Evolutionary conservation across 2,329 filamentous ascomycete genomes (phyloP), one percentile per base, ranked within the genome.

Genomic region (Dissoconium aciculare): DNA sequence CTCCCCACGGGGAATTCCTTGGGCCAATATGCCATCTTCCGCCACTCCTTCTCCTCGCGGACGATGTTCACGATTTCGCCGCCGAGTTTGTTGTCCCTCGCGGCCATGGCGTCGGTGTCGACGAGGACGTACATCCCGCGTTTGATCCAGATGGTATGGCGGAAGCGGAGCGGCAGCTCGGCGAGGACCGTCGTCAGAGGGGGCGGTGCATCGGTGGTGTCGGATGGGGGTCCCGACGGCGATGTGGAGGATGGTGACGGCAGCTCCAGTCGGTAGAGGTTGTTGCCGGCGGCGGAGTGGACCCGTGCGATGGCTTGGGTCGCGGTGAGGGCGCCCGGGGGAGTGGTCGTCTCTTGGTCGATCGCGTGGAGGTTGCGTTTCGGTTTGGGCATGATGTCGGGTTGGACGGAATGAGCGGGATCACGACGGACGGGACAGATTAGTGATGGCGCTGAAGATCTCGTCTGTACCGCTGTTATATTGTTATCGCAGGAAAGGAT

Each of bases 31-130:
- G 64, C 48, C 60, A 79, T 74, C 59, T 92, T 93, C 49, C 84
- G 72, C 89, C 89, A 98, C 26, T 67, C 66, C 58, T 82, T 91
- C 61, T 94, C 85, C 49, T 94, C 83, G 21, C 82, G 67, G 21
- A 95, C 84, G 19, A 95, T 73, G 50, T 94, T 94, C 43, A 92
- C 67, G 46, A 98, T 94, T 55, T 93, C 82, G 10, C 87, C 89
- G 31, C 71, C 67, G 9, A 92, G 69, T 54, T 83, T 84, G 46
- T 83, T 83, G 26, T 78, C 75, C 30, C 74, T 60, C 14, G 68
- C 71, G 15, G 74, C 71, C 21, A 75, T 63, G 2, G 69, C 63
- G 16, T 66, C 64, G 14, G 71, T 77, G 42, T 95, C 80, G 10
- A 93, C 67, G 8, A 95, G 59, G 16, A 94, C 84, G 54, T 77